Base-by-base conservation (phyloP, 2,329 filamentous ascomycete species). In the Ceratocystis cacaofunesta region DNA sequence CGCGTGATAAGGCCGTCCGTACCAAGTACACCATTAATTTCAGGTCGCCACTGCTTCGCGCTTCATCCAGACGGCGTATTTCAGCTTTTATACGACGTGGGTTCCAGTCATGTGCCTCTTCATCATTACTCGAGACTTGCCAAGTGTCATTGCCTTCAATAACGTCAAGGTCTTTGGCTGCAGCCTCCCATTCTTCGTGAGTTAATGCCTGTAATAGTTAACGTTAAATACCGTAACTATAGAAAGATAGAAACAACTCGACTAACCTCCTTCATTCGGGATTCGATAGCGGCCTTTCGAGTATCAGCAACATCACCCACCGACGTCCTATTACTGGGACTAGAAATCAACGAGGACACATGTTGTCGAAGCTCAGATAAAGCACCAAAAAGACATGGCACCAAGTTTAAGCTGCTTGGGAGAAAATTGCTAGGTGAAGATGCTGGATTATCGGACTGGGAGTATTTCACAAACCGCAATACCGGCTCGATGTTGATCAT, bases 91-190 rank as follows among this genome's bases (percentile, higher is more conserved):
- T 83, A 7, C 95, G 77, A 0, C 77, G 77, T 0, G 84, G 81
- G 70, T 92, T 84, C 73, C 92, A 94, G 70, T 91, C 86, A 60
- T 81, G 77, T n/a, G 60, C 41, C 19, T 57, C 58, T 10, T 50
- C 19, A 80, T 74, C 0, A 71, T 58, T 57, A 41, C 61, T 61
- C 10, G 66, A 73, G 7, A 82, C 74, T 73, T 96, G 96, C 92
- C 92, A 96, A 32, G 78, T 76, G 69, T 92, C 85, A 71, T 92
- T 90, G 58, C 86, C 86, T 73, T 96, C 90, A 15, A 96, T 77
- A 8, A 80, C 74, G 72, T 96, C 92, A 55, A 96, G 82, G 71
- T 92, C 86, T 55, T 79, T 80, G 1, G 92, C 92, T 8, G 89
- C 87, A 17, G 78, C 77, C 69, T 86, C 82, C 90, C 92, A 96